These are phyloP conservation scores for Paxillus rubicundulus DNA, from an alignment of 768 basidiomycete species.

Conservation along the genomic window DNA sequence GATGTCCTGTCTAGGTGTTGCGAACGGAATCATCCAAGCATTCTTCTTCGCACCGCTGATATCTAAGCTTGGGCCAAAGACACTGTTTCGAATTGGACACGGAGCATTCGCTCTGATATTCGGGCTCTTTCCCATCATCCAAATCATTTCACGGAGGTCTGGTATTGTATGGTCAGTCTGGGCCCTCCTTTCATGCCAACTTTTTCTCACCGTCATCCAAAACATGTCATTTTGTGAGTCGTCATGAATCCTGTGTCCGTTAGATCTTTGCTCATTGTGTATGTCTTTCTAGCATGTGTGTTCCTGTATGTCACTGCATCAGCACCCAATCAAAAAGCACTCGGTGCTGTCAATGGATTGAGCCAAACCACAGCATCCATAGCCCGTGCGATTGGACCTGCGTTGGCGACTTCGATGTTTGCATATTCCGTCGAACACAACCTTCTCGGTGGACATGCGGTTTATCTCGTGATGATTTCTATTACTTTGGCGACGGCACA, in stretches of 20 bases:
- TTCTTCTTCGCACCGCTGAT: conserved; percentile 39
- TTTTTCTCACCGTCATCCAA: too few relatives aligned
- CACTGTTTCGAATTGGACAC: conserved; percentile 25
- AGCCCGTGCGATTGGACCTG: conserved; percentile 48
- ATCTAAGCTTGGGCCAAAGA: conserved; percentile 35
- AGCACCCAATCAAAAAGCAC: conserved; percentile 47
- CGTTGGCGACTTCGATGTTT: conserved; percentile 48
- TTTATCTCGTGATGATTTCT: conserved; percentile 17
- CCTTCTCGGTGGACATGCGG: conserved; percentile 46
- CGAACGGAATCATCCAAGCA: conserved; percentile 38
- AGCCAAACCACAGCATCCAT: conserved; percentile 45
- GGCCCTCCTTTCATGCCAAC: too few relatives aligned
- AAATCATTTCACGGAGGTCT: neutral
- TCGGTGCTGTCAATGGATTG: conserved; percentile 66
- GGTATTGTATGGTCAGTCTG: too few relatives aligned
- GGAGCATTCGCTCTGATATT: conserved; percentile 23
- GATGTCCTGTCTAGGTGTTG: conserved; percentile 35
- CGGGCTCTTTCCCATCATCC: conserved; percentile 26
- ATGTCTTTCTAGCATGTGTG: conserved; percentile 49
- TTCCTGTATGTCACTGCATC: conserved; percentile 68
- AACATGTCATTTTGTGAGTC: too few relatives aligned
- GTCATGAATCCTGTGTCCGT: too few relatives aligned
- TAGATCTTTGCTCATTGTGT: conserved; percentile 45
- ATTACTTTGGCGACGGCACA: too few relatives aligned
- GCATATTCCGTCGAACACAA: conserved; percentile 46